These are phyloP conservation scores for Agaricus bisporus DNA, from an alignment of 768 basidiomycete species.

Conservation along the genomic window DNA sequence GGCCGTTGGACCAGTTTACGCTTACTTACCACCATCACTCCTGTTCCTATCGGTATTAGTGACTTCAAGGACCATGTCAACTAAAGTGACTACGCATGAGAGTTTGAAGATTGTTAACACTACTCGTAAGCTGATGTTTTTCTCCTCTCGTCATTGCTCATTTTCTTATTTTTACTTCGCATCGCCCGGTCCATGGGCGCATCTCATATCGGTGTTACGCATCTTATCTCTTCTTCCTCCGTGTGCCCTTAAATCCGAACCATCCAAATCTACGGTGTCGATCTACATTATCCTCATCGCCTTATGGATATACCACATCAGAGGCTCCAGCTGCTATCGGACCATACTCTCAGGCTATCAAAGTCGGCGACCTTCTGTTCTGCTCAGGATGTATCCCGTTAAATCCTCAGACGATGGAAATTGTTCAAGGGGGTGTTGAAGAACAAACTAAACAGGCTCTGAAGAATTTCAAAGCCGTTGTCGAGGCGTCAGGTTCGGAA, in stretches of 20 bases:
- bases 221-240: too few relatives aligned
- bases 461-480: slow-evolving; percentile 77
- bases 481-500: slow-evolving; percentile 77
- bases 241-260: not conserved
- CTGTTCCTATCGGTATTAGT: not conserved
- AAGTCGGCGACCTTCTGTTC: slow-evolving; percentile 80
- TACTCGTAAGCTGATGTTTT: slow-evolving; percentile 25
- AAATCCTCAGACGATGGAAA: slow-evolving; percentile 61
- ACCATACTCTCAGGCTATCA: slow-evolving; percentile 86
- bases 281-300: not conserved
- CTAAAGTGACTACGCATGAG: slow-evolving; percentile 28
- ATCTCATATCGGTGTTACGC: too few relatives aligned
- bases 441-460: slow-evolving; percentile 80
- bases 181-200: too few relatives aligned
- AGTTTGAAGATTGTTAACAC: slow-evolving; percentile 36
- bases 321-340: slow-evolving; percentile 78
- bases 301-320: slow-evolving; percentile 20
- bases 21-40: slow-evolving; percentile 5
- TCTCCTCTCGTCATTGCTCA: not conserved
- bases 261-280: not conserved
- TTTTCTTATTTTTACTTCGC: too few relatives aligned
- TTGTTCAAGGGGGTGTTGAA: slow-evolving; percentile 72
- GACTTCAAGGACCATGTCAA: slow-evolving; percentile 23
- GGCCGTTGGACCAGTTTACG: too few relatives aligned
- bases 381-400: slow-evolving; percentile 86